Base-by-base conservation (phyloP, 441 rosid species). In the Arabidopsis hybrid region DNA sequence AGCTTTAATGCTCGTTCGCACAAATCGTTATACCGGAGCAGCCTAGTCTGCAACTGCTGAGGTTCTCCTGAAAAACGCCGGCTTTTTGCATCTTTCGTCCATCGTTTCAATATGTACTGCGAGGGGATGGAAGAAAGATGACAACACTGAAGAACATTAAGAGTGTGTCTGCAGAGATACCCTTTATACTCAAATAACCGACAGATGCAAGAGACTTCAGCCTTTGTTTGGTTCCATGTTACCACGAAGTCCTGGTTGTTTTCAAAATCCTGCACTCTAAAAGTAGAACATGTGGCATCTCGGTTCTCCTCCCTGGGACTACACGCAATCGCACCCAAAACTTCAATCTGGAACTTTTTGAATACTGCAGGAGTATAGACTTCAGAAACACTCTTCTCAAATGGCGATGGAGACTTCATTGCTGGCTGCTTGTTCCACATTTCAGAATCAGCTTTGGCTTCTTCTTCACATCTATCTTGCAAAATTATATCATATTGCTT, bases 271-370 rank as follows among this genome's bases (percentile, higher is more conserved):
- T 90, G 93, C 79, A 92, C 96, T 82, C 83, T 82, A 47, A 83
- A 92, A 60, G 76, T 82, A 52, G 74, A 72, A 47, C 83, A 80
- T 3, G 82, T 64, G 76, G 82, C 95, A 77, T 92, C 91, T 80
- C 90, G 93, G 80, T 68, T 82, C 72, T 90, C 96, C 84, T 83
- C 83, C 83, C 87, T 90, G 63, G 97, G 97, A 83, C 85, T 85
- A 69, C 97, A 92, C 29, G 97, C 97, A 71, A 88, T 90, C 14
- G 90, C 96, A 65, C 97, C 97, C 67, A 92, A 80, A 66, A 92
- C 89, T 84, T 92, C 97, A 57, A 51, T 83, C 72, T 92, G 96
- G 82, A 90, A 90, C 75, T 81, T 92, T 82, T 79, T 92, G 77
- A 92, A 89, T 18, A 92, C 85, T 26, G 94, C 91, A 73, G 84